Evolutionary conservation across 1,284 basidiomycete genomes (phyloP).

Genomic region (Austroboletus sp.): DNA sequence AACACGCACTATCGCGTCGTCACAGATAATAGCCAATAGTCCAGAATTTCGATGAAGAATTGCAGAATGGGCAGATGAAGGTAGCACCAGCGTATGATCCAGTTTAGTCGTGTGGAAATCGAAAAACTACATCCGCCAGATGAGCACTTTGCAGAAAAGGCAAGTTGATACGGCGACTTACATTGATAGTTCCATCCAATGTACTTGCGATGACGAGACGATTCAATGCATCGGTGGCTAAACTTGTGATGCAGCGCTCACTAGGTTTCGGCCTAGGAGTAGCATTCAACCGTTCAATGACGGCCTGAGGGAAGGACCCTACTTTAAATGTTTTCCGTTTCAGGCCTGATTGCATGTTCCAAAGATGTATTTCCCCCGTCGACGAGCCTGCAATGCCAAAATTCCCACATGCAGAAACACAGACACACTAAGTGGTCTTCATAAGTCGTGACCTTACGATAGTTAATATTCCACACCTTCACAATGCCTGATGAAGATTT

Average conservation of each 20-base stretch:
- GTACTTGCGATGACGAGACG: slow-evolving; percentile 76
- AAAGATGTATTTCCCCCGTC: slow-evolving; percentile 75
- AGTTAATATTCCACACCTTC: slow-evolving; percentile 44
- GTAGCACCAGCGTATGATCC: slow-evolving; percentile 60
- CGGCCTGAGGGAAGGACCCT: slow-evolving; percentile 54
- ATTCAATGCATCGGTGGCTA: slow-evolving; percentile 85
- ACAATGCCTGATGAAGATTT: slow-evolving; percentile 53
- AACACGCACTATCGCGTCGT: slow-evolving; percentile 79
- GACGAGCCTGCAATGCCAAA: slow-evolving; percentile 85
- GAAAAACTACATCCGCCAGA: slow-evolving; percentile 64
- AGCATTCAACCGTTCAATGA: slow-evolving; percentile 37
- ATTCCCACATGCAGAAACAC: slow-evolving; percentile 92
- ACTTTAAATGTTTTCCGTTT: slow-evolving; percentile 72
- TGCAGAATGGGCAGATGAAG: slow-evolving; percentile 67
- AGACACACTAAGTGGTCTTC: slow-evolving; percentile 56
- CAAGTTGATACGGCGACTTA: slow-evolving; percentile 38
- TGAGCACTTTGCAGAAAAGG: slow-evolving; percentile 4
- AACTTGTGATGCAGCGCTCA: slow-evolving; percentile 68
- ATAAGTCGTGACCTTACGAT: not conserved
- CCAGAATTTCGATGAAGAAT: slow-evolving; percentile 80
- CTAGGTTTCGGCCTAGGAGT: slow-evolving; percentile 42
- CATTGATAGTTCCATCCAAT: slow-evolving; percentile 81
- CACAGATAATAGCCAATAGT: slow-evolving; percentile 78
- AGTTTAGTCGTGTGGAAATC: slow-evolving; percentile 85
- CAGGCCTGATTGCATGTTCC: slow-evolving; percentile 95